These are phyloP conservation scores for Clathrospora elynae DNA, from an alignment of 2,329 filamentous ascomycete genomes.

Conservation along the genomic window DNA sequence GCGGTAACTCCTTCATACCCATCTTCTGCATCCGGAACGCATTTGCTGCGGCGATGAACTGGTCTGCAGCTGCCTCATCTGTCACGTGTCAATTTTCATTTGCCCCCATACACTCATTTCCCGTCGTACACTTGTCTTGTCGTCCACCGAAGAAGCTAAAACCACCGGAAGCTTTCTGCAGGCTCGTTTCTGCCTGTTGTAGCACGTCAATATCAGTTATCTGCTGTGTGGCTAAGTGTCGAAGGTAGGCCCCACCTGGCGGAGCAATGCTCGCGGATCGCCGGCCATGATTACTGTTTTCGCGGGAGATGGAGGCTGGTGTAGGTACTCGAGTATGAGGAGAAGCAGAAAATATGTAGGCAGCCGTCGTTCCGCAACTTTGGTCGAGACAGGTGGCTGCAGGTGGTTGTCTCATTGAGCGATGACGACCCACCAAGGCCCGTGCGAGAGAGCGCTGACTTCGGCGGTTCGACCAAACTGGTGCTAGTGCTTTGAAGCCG, in stretches of 20 bases:
- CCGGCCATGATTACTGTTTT: slow-evolving; percentile 41
- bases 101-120: not conserved
- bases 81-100: slow-evolving; percentile 28
- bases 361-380: slow-evolving; percentile 19
- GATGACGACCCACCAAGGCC: slow-evolving; percentile 39
- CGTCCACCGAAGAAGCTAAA: slow-evolving; percentile 89
- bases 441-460: slow-evolving; percentile 34
- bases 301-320: not conserved
- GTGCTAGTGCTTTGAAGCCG: slow-evolving; percentile 22
- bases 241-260: slow-evolving; percentile 43
- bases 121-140: slow-evolving; percentile 71
- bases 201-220: slow-evolving; percentile 35
- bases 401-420: slow-evolving; percentile 35
- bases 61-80: slow-evolving; percentile 80
- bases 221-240: slow-evolving; percentile 37
- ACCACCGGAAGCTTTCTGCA: slow-evolving; percentile 73
- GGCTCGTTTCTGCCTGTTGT: slow-evolving; percentile 81
- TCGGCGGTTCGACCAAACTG: slow-evolving; percentile 20
- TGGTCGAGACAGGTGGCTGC: slow-evolving; percentile 44
- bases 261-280: slow-evolving; percentile 46
- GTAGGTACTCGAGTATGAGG: not conserved
- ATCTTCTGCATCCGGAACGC: slow-evolving; percentile 87
- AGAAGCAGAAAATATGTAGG: slow-evolving; percentile 12
- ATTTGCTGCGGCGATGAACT: slow-evolving; percentile 88
- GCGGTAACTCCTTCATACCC: slow-evolving; percentile 59